A percentile compares a stretch with the other conserved stretches of the same genome.
phyloP scores from a whole-genome alignment of 768 basidiomycete species.

The Suillus spraguei region DNA sequence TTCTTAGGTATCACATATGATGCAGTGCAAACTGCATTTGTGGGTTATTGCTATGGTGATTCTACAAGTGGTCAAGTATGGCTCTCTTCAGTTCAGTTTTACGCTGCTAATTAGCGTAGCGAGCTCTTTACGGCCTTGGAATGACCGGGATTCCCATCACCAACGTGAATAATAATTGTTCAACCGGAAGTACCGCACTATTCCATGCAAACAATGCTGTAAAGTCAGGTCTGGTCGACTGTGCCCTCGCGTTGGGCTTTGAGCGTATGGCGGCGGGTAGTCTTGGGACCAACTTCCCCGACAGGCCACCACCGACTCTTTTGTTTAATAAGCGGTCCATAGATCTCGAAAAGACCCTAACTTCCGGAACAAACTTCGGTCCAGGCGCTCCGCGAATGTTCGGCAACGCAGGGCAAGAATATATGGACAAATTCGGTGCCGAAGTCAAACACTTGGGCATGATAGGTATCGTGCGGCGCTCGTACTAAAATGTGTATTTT shows the following conservation, averaged over 20 bases:
- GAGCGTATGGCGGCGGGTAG: slow-evolving; percentile 83
- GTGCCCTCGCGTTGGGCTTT: slow-evolving; percentile 82
- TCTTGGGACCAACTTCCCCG: slow-evolving; percentile 65
- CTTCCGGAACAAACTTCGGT: slow-evolving; percentile 61
- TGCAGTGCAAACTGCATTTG: slow-evolving; percentile 68
- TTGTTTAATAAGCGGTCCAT: slow-evolving; percentile 45
- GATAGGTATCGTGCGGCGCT: slow-evolving; percentile 53
- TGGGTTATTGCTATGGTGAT: slow-evolving; percentile 81
- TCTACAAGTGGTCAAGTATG: slow-evolving; percentile 75
- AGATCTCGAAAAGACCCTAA: slow-evolving; percentile 50
- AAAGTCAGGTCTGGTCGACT: slow-evolving; percentile 69
- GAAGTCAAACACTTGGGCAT: slow-evolving; percentile 67
- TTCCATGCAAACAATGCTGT: slow-evolving; percentile 73
- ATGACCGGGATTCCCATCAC: slow-evolving; percentile 83
- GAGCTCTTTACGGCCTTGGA: slow-evolving; percentile 81
- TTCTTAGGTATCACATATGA: slow-evolving; percentile 80
- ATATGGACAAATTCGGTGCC: slow-evolving; percentile 74
- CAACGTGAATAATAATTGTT: slow-evolving; percentile 89
- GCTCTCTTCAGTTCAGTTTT: slow-evolving; percentile 1
- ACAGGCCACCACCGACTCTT: slow-evolving; percentile 47
- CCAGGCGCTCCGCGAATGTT: slow-evolving; percentile 77
- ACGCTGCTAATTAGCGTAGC: slow-evolving; percentile 37
- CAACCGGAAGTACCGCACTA: slow-evolving; percentile 79
- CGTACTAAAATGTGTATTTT: slow-evolving; percentile 15
- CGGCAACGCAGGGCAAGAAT: slow-evolving; percentile 72